Conservation (phyloP, 108 stramenopile genomes). For the Skeletonema potamos region DNA sequence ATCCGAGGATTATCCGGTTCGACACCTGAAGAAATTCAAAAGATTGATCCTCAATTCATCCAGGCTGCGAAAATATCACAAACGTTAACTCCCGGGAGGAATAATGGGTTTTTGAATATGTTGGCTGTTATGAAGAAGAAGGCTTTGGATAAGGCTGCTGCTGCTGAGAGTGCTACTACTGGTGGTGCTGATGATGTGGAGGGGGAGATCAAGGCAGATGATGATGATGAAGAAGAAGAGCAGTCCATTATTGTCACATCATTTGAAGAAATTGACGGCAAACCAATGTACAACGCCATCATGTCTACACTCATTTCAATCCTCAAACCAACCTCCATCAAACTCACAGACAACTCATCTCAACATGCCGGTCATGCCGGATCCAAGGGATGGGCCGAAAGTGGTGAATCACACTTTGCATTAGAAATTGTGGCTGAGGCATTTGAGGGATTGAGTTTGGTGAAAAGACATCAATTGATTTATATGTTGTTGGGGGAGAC, state of each 20-base stretch:
- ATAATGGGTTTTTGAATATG: slow-evolving; percentile 99
- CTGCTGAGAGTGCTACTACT: slow-evolving; percentile 16
- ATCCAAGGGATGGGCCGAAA: slow-evolving; percentile 59
- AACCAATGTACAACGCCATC: slow-evolving; percentile 84
- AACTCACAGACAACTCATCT: slow-evolving; percentile 71
- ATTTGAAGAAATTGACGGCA: slow-evolving; percentile 27
- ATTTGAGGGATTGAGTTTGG: slow-evolving; percentile 88
- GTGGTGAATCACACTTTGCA: slow-evolving; percentile 86
- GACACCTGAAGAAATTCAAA: slow-evolving; percentile 71
- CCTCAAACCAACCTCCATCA: slow-evolving; percentile 70
- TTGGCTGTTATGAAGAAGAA: slow-evolving; percentile 87
- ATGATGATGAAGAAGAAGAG: not conserved
- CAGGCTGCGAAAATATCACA: slow-evolving; percentile 83
- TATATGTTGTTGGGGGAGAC: slow-evolving; percentile 89
- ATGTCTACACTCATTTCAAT: slow-evolving; percentile 59
- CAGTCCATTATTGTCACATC: slow-evolving; percentile 10
- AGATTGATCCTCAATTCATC: slow-evolving; percentile 90
- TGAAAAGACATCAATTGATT: slow-evolving; percentile 92
- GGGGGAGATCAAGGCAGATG: not conserved
- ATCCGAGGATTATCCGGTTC: slow-evolving; percentile 77
- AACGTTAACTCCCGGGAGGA: slow-evolving; percentile 91
- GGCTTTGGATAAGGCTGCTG: slow-evolving; percentile 49
- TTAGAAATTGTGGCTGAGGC: slow-evolving; percentile 83
- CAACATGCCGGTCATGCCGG: slow-evolving; percentile 83
- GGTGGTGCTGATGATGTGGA: not conserved